Evolutionary conservation across 129 eudicot genomes (phyloP), one percentile per base, ranked within the genome.

Genomic region (Centaurea solstitialis): DNA sequence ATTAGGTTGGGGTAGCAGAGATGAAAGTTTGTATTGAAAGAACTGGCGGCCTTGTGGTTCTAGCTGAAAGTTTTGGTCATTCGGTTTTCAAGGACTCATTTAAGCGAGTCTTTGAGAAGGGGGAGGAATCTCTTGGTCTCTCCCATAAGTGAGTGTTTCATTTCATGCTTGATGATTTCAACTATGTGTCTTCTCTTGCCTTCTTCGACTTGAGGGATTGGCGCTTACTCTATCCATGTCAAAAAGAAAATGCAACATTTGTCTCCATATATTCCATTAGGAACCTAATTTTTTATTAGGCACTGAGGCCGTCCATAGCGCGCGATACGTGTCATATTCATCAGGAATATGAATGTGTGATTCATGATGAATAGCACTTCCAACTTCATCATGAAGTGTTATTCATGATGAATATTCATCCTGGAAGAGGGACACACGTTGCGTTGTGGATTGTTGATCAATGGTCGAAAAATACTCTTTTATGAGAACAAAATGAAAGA

Each of bases 1-100:
- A 69, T 69, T 85, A 94, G 99, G 99, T 94, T 82, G 99, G 99
- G 71, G 97, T 94, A 86, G 99, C 99, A 68, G 99, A 94, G 90
- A 94, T 94, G 99, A 94, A 94, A 89, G 94, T 92, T 73, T 91
- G 87, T 74, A 93, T 92, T 61, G 99, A 94, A 84, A 92, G 79
- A 83, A 92, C 99, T 37, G 99, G 99, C 47, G 99, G 99, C 80
- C 97, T 92, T 77, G 97, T 92, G 80, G 97, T 90, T 80, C 83
- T 90, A 18, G 82, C 99, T 64, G 99, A 94, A 86, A 94, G 99
- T 84, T 94, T 94, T 89, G 99, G 99, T 33, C 97, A 94, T 85
- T 89, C 99, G n/a, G 97, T 94, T 70, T 94, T 94, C 57, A 94
- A 94, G 84, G 94, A 94, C 75, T 94, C 99, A 1, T 94, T 94